Evolutionary conservation across 768 basidiomycete genomes (phyloP).

Genomic region (Macrolepiota albuminosa): DNA sequence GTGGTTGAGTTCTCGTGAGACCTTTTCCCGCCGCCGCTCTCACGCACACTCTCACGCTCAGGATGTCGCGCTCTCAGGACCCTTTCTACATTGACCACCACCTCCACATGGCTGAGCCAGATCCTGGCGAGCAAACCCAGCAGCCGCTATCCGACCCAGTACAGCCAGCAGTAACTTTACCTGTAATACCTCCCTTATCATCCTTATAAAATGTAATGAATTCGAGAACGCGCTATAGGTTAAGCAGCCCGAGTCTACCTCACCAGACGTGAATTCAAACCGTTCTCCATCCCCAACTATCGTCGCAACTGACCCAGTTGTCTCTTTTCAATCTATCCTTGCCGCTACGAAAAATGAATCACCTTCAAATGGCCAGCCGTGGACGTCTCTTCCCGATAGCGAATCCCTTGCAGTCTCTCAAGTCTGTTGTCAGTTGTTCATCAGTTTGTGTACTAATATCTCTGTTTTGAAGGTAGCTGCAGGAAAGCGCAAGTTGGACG

Average conservation of each 20-base stretch:
- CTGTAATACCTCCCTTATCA: conserved; percentile 27
- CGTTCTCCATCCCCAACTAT: conserved; percentile 23
- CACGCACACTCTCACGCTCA: conserved; percentile 44
- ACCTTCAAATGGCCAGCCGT: conserved; percentile 35
- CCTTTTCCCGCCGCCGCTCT: conserved; percentile 32
- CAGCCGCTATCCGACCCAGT: conserved; percentile 16
- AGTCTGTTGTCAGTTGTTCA: conserved; percentile 24
- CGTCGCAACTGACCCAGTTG: conserved; percentile 36
- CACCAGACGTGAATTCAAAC: conserved; percentile 13
- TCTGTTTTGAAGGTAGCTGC: conserved; percentile 31
- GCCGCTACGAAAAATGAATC: conserved; percentile 44
- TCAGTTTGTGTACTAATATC: conserved; percentile 1
- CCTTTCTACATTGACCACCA: conserved; percentile 43
- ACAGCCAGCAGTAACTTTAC: conserved; percentile 21
- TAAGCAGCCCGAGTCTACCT: conserved; percentile 20
- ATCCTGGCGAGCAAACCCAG: conserved; percentile 10
- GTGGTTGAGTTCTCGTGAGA: conserved; percentile 30
- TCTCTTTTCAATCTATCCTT: conserved; percentile 47
- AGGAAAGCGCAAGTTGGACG: conserved; percentile 75
- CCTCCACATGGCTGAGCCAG: conserved; percentile 35
- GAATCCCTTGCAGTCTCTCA: conserved; percentile 28
- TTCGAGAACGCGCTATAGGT: conserved; percentile 26
- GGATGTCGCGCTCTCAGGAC: conserved; percentile 40
- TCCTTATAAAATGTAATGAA: conserved; percentile 21
- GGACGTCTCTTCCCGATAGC: conserved; percentile 30